Base-by-base conservation (phyloP, 2,329 filamentous ascomycete genomes). In the Colletotrichum spaethianum region DNA sequence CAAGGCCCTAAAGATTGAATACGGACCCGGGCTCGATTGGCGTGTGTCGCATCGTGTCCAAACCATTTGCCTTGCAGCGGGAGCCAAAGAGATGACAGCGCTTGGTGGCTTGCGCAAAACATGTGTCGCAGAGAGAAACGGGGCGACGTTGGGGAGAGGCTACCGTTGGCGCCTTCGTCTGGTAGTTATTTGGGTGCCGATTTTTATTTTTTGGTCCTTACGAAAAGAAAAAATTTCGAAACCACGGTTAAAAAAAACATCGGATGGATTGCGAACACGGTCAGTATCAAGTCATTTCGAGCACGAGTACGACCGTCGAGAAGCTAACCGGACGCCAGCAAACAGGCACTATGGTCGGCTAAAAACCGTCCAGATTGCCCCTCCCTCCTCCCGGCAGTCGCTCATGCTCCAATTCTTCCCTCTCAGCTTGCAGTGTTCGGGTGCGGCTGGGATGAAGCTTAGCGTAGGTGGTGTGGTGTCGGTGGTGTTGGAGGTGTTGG, bases 401-500 rank as follows among this genome's bases (percentile, higher is more conserved):
- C 11, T 11, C 26, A 18, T 31, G n/a, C 36, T 38, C 36, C n/a
- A 31, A 63, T 33, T 48, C 23, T 62, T n/a, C n/a, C 36, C 28
- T 61, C 40, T 33, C 48, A 42, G 38, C 62, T 52, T 50, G 33
- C 16, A 63, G 38, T 61, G 63, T 67, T 62, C 36, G 62, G 55
- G 26, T 26, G 11, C 16, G 6, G 33, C 64, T 52, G 50, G 64
- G 70, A 69, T 69, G 44, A 36, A 55, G 70, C 65, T 44, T 60
- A 60, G 31, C 48, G 59, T 40, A 18, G 44, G 5, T 7, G 44
- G 31, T n/a, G 67, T 66, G 42, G 42, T 44, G 18, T 6, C n/a
- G 42, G 33, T 38, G 53, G 57, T 56, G 63, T 67, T 66, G 67
- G 62, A 40, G 62, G 67, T 70, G 67, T 40, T 67, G 62, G 48